Percentiles rank a stretch among this genome's conserved stretches.
These are phyloP conservation scores for Spergularia azorica DNA, from an alignment of 179 eudicot genomes.

Conservation along the genomic window DNA sequence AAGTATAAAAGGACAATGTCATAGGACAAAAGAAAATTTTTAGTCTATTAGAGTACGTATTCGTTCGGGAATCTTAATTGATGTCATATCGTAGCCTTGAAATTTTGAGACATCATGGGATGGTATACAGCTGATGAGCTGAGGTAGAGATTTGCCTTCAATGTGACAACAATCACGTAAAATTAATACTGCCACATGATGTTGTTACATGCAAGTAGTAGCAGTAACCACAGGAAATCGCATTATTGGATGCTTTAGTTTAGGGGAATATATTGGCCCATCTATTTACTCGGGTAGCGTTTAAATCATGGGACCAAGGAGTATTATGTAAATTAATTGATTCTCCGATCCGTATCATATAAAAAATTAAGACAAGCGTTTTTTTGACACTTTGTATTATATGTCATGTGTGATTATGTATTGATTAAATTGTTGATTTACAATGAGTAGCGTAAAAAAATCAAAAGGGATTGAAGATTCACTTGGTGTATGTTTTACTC, in stretches of 20 bases:
- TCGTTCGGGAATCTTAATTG: neutral
- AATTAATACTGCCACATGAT: constrained; percentile 16
- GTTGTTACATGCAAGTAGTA: constrained; percentile 7
- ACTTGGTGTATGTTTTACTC: too few species aligned
- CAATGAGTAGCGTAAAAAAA: too few species aligned
- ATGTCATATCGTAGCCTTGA: neutral
- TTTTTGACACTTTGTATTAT: too few species aligned
- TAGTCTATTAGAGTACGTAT: neutral
- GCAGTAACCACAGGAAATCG: neutral
- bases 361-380: too few species aligned
- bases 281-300: neutral
- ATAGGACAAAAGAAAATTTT: too few species aligned
- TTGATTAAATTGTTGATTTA: too few species aligned
- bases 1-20: too few species aligned
- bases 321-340: too few species aligned
- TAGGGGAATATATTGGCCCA: constrained; percentile 3
- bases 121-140: neutral
- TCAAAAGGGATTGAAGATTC: too few species aligned
- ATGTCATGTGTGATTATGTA: too few species aligned
- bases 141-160: neutral
- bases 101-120: constrained; percentile 5
- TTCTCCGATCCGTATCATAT: too few species aligned
- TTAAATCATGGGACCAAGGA: constrained; percentile 9
- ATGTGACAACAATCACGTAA: constrained; percentile 1
- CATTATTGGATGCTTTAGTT: constrained; percentile 7